Evolutionary conservation across 306 rosid species (phyloP).

Genomic region (Cercis canadensis): DNA sequence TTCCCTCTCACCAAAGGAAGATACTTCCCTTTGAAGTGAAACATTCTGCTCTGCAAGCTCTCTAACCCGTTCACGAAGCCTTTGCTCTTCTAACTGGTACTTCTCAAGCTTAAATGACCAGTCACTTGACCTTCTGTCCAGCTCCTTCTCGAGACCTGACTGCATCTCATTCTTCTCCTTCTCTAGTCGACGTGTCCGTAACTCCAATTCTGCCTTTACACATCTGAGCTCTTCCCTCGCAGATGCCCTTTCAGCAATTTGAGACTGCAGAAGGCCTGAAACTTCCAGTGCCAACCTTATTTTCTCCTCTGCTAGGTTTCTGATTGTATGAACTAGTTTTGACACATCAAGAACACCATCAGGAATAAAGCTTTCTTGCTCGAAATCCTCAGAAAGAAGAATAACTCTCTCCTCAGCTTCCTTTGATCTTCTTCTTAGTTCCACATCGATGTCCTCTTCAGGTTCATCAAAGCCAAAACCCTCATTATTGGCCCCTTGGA

Average conservation of each 20-base stretch:
- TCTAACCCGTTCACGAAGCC: slow-evolving; percentile 94
- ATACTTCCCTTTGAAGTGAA: slow-evolving; percentile 89
- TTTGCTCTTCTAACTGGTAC: slow-evolving; percentile 84
- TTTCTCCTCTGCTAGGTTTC: slow-evolving; percentile 71
- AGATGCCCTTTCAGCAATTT: slow-evolving; percentile 70
- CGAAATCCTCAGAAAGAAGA: slow-evolving; percentile 67
- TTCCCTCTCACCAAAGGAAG: slow-evolving; percentile 73
- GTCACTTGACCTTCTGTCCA: slow-evolving; percentile 95
- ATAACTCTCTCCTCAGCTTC: slow-evolving; percentile 83
- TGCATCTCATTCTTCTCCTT: slow-evolving; percentile 92
- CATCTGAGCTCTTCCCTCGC: slow-evolving; percentile 67
- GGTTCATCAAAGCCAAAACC: slow-evolving; percentile 51
- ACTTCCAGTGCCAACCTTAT: slow-evolving; percentile 74
- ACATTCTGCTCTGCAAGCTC: slow-evolving; percentile 99
- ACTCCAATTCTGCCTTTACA: slow-evolving; percentile 66
- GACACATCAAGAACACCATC: slow-evolving; percentile 65
- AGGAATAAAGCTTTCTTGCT: slow-evolving; percentile 64
- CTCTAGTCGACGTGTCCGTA: slow-evolving; percentile 65
- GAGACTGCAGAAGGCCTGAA: slow-evolving; percentile 77
- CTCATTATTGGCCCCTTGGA: slow-evolving; percentile 37
- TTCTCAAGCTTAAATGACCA: slow-evolving; percentile 94
- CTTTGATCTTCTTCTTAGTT: slow-evolving; percentile 65
- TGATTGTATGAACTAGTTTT: slow-evolving; percentile 65
- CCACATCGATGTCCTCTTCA: slow-evolving; percentile 63
- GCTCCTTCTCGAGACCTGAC: slow-evolving; percentile 82